Percentiles rank a stretch among this genome's conserved stretches.
These are phyloP conservation scores for Pichia kudriavzevii DNA, from an alignment of 1,139 yeast genomes.

Conservation along the genomic window DNA sequence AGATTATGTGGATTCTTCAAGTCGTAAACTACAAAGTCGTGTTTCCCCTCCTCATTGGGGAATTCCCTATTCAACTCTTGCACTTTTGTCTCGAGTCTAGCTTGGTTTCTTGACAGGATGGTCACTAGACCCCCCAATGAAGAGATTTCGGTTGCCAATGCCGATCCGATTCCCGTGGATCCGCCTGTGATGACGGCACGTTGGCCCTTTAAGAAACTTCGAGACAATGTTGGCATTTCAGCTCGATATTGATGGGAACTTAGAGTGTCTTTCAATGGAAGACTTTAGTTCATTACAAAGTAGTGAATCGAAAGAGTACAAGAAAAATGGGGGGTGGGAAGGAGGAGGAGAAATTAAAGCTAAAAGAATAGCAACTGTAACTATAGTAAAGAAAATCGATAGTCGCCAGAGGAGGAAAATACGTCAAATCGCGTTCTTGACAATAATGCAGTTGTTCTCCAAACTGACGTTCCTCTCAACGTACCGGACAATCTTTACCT, in stretches of 20 bases:
- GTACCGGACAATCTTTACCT: conserved; percentile 51
- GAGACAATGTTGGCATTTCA: conserved; percentile 2
- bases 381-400: no score
- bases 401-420: no score
- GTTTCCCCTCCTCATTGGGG: conserved; percentile 27
- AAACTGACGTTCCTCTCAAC: conserved; percentile 50
- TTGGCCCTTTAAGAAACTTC: no score
- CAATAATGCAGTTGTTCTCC: conserved; percentile 63
- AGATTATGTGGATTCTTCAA: conserved; percentile 30
- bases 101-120: conserved; percentile 49
- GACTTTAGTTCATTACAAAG: no score
- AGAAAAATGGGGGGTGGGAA: no score
- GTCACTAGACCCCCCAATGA: conserved; percentile 54
- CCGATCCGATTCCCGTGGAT: conserved; percentile 74
- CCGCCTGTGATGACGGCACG: conserved; percentile 75
- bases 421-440: conserved; percentile 7
- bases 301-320: no score
- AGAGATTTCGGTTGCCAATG: conserved; percentile 54
- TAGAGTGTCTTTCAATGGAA: no score
- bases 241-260: not conserved
- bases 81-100: conserved; percentile 32
- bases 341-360: no score
- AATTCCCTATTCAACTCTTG: conserved; percentile 30
- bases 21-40: conserved; percentile 47
- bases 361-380: no score